Evolutionary conservation across 225 moss, liverwort and hornwort species (phyloP), one percentile per base, ranked within the genome.

Genomic region (Takakia lepidozioides): DNA sequence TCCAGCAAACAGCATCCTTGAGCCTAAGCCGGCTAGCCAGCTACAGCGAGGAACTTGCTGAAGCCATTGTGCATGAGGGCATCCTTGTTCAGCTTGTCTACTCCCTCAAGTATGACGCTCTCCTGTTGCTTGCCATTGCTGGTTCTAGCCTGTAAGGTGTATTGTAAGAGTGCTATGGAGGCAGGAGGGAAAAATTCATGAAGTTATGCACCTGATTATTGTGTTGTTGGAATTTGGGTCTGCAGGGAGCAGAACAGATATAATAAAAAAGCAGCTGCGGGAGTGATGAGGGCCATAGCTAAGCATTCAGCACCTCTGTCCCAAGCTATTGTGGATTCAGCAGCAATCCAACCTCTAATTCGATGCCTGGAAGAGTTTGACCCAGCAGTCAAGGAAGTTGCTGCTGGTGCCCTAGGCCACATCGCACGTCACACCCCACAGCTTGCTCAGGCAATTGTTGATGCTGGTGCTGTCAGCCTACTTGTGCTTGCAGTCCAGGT

Each of bases 1-100:
- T 95, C 48, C 93, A 95, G 39, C 90, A 95, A 36, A 72, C 79
- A n/a, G 93, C 93, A 55, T 86, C 90, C 49, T 76, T 80, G 37
- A 84, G 75, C 21, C 61, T 90, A 51, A 84, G 84, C 27, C 79
- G 75, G 29, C 58, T 95, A 44, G 90, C 90, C 25, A 63, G 79
- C 39, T 84, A 80, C 62, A 89, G 86, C 63, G 75, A 72, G 40
- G 79, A 82, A 45, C 62, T 95, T 51, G 90, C 90, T 4, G 80
- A 82, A 65, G 72, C 70, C 17, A 74, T 95, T 72, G 82, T 95
- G 13, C 76, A 76, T 36, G 87, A 90, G 60, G 86, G 82, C 20
- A 84, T 95, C 32, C 65, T 95, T 61, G 71, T 71, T 22, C 84
- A 95, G 43, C 84, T 95, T 27, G 68, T 77, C 42, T 71, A 72